Evolutionary conservation across 1,284 basidiomycete species (phyloP), one percentile per base, ranked within the genome.

Genomic region (Rhodotorula mucilaginosa): DNA sequence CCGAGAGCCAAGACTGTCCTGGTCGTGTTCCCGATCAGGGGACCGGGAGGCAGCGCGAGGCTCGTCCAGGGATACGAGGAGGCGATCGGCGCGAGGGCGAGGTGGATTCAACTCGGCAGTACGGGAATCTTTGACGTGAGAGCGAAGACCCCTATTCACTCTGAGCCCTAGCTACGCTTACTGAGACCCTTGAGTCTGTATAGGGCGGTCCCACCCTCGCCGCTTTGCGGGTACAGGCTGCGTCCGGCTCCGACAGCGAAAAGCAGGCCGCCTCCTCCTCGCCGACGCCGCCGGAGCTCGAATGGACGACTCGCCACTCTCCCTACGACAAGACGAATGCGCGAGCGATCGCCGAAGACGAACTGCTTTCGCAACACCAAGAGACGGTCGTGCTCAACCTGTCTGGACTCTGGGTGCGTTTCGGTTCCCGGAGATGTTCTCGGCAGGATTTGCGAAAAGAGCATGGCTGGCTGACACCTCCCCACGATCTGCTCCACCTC

Each of bases 41-140:
- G 80, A 26, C 70, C 72, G 61, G 86, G 86, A 15, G 86, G 83
- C 5, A 84, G 85, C 3, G 77, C 79, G 71, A 70, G 74, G 48
- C 76, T 84, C 13, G 81, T 84, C 2, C 58, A 73, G 54, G 75
- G 79, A 12, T 84, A 78, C 60, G 80, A 81, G 63, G 66, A 60
- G n/a, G 57, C 58, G 7, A 72, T 75, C 31, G 62, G 62, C 8
- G 44, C n/a, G n/a, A 64, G 49, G 23, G 76, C 67, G 44, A 73
- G 80, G 49, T 88, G 87, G 77, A 84, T 88, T 51, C 87, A 87
- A 78, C 81, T 88, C n/a, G 88, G 88, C 1, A 84, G 85, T 15
- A 86, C 86, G 5, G 84, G 86, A 16, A 87, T 88, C n/a, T 88
- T 86, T 85, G 85, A 85, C 78, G 87, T 87, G 75, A 79, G 86